These are phyloP conservation scores for Entrophospora sp. DNA, from an alignment of 192 early-diverging fungal species.

Conservation along the genomic window DNA sequence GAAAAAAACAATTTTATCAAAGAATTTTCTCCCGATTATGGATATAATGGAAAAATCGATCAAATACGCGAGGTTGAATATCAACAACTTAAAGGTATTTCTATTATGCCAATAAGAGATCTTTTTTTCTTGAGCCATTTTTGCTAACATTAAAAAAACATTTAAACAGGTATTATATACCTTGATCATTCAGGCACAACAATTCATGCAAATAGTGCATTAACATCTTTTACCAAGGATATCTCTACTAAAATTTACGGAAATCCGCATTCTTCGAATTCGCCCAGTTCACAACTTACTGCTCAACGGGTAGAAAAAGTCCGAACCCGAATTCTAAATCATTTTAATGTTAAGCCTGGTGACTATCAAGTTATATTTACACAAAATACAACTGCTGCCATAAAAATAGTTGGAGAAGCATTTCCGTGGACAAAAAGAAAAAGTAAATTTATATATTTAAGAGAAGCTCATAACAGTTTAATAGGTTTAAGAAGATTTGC, in stretches of 20 bases:
- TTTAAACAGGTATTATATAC: conserved; percentile 31
- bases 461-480: conserved; percentile 67
- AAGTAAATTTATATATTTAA: conserved; percentile 47
- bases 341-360: conserved; percentile 49
- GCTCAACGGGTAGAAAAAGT: conserved; percentile 43
- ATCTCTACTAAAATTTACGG: conserved; percentile 45
- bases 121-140: not conserved
- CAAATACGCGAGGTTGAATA: conserved; percentile 16
- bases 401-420: conserved; percentile 66
- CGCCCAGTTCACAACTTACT: conserved; percentile 43
- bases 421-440: conserved; percentile 42
- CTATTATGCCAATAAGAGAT: not conserved
- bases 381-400: conserved; percentile 66
- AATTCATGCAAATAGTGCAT: conserved; percentile 36
- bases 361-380: conserved; percentile 72
- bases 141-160: not conserved
- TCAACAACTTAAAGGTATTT: conserved; percentile 17
- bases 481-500: conserved; percentile 64
- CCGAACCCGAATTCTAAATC: conserved; percentile 45
- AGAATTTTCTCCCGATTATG: conserved; percentile 12
- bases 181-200: conserved; percentile 64
- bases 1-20: conserved; percentile 7
- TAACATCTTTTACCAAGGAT: conserved; percentile 34
- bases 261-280: conserved; percentile 62
- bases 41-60: conserved; percentile 15